Percentiles rank a stretch among this genome's conserved stretches.
Conservation (phyloP, 2,329 filamentous ascomycete species). For the Fusarium paranaense region DNA sequence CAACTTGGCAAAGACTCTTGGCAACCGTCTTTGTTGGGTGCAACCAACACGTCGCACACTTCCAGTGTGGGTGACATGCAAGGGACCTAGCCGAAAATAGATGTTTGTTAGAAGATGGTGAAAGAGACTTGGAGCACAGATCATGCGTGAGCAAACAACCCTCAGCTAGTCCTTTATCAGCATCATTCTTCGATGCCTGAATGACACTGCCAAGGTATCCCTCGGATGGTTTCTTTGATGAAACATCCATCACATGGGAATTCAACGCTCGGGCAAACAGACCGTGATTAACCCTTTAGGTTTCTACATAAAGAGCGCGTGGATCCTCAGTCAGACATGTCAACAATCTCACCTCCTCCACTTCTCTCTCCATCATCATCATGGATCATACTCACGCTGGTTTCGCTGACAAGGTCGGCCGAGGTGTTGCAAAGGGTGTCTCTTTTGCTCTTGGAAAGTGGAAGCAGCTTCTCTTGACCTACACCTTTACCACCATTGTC, state of each 20-base stretch:
- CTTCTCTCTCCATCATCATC: background rate
- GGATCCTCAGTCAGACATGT: background rate
- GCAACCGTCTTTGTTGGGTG: background rate
- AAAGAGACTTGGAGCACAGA: background rate
- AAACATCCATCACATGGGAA: too few species aligned
- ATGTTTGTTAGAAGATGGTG: background rate
- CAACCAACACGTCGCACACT: background rate
- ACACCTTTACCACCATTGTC: conserved; percentile 9
- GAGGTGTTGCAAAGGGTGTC: conserved; percentile 9
- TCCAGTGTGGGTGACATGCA: background rate
- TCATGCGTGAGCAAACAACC: background rate
- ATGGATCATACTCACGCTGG: conserved; percentile 10
- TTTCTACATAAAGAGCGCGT: background rate
- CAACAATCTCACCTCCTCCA: background rate
- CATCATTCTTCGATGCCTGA: background rate
- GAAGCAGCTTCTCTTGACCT: conserved; percentile 12
- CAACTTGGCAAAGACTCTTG: background rate
- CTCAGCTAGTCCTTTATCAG: background rate
- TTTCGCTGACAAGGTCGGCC: conserved; percentile 23
- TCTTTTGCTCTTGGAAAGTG: conserved; percentile 5
- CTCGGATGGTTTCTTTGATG: too few species aligned
- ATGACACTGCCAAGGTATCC: background rate
- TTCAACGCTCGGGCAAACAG: too few species aligned
- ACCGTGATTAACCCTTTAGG: too few species aligned
- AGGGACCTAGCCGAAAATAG: background rate